phyloP scores from a whole-genome alignment of 2,329 filamentous ascomycete genomes.

The Dichotomopilus funicola region DNA sequence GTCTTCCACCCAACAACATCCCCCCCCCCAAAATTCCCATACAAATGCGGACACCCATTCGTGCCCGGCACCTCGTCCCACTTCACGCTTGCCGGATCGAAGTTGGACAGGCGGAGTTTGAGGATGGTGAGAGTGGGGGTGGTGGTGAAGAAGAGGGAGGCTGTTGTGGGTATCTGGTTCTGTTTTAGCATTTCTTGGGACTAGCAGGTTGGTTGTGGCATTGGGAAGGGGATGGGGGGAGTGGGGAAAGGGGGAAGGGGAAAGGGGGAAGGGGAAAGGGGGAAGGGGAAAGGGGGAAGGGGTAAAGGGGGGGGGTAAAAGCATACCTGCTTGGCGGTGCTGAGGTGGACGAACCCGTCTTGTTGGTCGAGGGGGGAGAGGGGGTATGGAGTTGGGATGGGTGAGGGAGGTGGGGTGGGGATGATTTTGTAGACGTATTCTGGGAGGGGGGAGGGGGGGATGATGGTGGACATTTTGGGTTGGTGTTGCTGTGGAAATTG shows the following conservation, averaged over 20 bases:
- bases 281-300: background rate
- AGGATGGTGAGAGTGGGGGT: conserved; percentile 41
- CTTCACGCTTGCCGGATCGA: conserved; percentile 36
- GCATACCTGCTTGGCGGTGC: conserved; percentile 47
- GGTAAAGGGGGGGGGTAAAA: background rate
- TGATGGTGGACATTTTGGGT: conserved; percentile 11
- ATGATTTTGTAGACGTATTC: conserved; percentile 56
- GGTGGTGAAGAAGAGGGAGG: conserved; percentile 38
- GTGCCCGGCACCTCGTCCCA: conserved; percentile 45
- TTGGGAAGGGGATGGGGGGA: too few species aligned
- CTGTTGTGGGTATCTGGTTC: conserved; percentile 36
- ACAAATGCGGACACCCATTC: conserved; percentile 52
- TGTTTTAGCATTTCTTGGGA: background rate
- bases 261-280: too few species aligned
- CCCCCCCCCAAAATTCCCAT: conserved; percentile 48
- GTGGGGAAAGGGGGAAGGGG: too few species aligned
- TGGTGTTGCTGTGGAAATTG: background rate
- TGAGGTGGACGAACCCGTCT: conserved; percentile 58
- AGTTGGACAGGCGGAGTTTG: conserved; percentile 45
- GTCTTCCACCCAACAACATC: conserved; percentile 43
- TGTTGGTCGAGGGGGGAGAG: conserved; percentile 53
- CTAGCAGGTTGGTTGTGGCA: too few species aligned
- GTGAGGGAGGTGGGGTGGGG: conserved; percentile 43
- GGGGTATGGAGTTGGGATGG: conserved; percentile 48
- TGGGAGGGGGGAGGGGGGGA: conserved; percentile 30